These are phyloP conservation scores for Sparassis latifolia DNA, from an alignment of 1,284 basidiomycete genomes.

Conservation along the genomic window DNA sequence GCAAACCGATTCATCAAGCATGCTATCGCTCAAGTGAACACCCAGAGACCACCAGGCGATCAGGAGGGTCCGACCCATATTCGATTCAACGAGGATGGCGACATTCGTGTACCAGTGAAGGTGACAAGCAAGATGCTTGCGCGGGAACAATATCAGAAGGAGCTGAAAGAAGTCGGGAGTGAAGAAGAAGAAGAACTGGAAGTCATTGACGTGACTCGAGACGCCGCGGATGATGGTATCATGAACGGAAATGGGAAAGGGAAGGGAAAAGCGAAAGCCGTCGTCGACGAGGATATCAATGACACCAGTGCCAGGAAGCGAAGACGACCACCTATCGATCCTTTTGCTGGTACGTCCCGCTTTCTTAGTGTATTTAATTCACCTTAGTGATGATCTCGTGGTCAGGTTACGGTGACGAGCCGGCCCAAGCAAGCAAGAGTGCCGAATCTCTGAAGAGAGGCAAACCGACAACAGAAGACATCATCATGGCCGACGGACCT, in stretches of 20 bases:
- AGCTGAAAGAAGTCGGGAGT: conserved; percentile 38
- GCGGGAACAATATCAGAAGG: conserved; percentile 53
- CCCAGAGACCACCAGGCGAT: conserved; percentile 18
- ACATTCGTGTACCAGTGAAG: conserved; percentile 39
- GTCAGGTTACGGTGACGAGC: conserved; percentile 26
- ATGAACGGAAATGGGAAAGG: conserved; percentile 21
- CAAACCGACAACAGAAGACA: conserved; percentile 9
- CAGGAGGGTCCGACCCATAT: conserved; percentile 20
- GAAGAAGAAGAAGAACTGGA: conserved; percentile 39
- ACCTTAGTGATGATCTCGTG: not conserved
- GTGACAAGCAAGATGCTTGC: conserved; percentile 65
- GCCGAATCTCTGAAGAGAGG: conserved; percentile 12
- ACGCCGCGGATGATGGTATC: conserved; percentile 23
- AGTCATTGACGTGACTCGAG: conserved; percentile 36
- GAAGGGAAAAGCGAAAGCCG: conserved; percentile 36
- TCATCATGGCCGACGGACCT: conserved; percentile 9
- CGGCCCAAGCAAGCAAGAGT: conserved; percentile 2
- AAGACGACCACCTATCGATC: conserved; percentile 49
- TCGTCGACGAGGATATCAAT: conserved; percentile 10
- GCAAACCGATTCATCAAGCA: conserved; percentile 77
- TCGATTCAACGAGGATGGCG: conserved; percentile 16
- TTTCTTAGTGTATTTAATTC: not conserved
- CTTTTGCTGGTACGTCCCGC: conserved; percentile 52
- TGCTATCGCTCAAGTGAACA: conserved; percentile 55
- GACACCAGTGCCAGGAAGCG: conserved; percentile 31